Base-by-base conservation (phyloP, 2,329 filamentous ascomycete species). In the Furcasterigmium sp. region DNA sequence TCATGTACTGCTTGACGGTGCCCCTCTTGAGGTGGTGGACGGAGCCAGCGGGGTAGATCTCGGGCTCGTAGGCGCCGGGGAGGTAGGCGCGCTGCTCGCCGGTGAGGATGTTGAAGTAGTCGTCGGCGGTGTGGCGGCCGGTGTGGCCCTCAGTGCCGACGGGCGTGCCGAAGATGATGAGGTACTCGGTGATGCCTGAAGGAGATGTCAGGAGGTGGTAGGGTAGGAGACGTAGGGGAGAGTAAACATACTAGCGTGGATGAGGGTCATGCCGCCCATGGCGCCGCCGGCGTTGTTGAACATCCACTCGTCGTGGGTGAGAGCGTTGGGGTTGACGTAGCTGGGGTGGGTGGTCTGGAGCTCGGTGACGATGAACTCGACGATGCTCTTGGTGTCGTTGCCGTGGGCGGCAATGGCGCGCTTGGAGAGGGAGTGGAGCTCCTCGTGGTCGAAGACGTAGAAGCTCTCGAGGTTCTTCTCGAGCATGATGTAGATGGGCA, bases 231-330 rank as follows among this genome's bases (percentile, higher is more conserved):
- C 35, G n/a, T 15, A 23, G 36, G 32, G n/a, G n/a, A n/a, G n/a
- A n/a, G n/a, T n/a, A n/a, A 13, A 72, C 80, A 62, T 64, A 85
- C 85, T 91, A 46, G 88, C 87, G 61, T 94, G 89, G 56, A 94
- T 84, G 51, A 94, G 83, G 63, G 88, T 90, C 89, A 94, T 93
- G 57, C 78, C 86, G 44, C 89, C 89, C 89, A 94, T 95, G 41
- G 88, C 88, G 50, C 89, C 89, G 41, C 89, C 89, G 41, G 88
- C 88, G 58, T 94, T 94, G 74, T 94, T 95, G 57, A 95, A 91
- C 37, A 94, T 75, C 88, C 88, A 95, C 64, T 91, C 85, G 67
- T 91, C 80, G 46, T 84, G 69, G 43, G 78, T 60, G 67, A 85
- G 89, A 58, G 91, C 58, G 46, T 84, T 69, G 43, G 78, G 60